Base-by-base conservation (phyloP, 768 basidiomycete species). In the Amanita subjunquillea region DNA sequence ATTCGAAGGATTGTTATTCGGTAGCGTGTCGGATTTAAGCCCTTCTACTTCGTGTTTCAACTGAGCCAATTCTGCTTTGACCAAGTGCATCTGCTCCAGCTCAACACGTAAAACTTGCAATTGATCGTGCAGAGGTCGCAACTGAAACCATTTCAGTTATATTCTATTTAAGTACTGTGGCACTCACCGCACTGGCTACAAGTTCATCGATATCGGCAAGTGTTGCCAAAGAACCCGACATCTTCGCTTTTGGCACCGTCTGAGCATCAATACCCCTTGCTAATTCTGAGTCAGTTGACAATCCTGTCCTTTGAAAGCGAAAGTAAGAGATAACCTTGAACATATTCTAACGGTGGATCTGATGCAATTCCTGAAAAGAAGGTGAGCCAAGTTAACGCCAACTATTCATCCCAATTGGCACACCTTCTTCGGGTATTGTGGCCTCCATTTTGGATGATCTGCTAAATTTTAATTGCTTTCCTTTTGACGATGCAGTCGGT, bases 51-150 rank as follows among this genome's bases (percentile, higher is more conserved):
- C 64, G 13, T 53, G 56, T 45, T 66, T 65, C 20, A 74, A 59
- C 53, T 66, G 66, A 13, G 51, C 56, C 6, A 71, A 23, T 51
- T 74, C 70, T 20, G 57, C 56, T 53, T 67, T 65, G 12, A 71
- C 59, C n/a, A 56, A 51, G 42, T 65, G 65, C 57, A 72, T 60
- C 36, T 64, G 58, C 32, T 69, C 65, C 20, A 80, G 59, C 58
- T 80, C 76, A 32, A 68, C 60, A 60, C 72, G 74, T 48, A 80
- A 67, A 3, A 67, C 63, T 51, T 73, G 66, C 20, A 80, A 60
- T 58, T 79, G 79, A 47, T 72, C 70, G 50, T 76, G 71, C 12
- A 84, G 60, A 15, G 82, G 80, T 36, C 69, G 72, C 51, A 80
- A 57, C 79, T 52, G 51, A 59, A 37, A 43, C 29, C 39, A 13